Base-by-base conservation (phyloP, 2,329 filamentous ascomycete species). In the Phyllosticta paracitricarpa region DNA sequence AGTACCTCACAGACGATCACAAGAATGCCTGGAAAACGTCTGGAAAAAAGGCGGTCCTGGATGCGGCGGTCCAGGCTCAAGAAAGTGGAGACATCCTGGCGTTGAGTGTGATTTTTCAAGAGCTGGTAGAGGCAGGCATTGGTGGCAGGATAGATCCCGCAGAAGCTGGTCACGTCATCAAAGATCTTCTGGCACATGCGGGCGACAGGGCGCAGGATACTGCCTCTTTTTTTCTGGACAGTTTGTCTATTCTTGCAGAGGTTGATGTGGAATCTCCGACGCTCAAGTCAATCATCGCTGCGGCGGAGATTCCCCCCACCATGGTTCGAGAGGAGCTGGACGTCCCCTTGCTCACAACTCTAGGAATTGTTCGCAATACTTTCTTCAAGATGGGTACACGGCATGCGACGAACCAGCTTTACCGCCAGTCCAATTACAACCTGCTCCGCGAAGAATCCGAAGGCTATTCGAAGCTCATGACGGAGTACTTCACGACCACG, bases 361-460 rank as follows among this genome's bases (percentile, higher is more conserved):
- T 97, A 14, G 88, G 89, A 9, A 79, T 99, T 53, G 89, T 96
- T 56, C 84, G 91, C 57, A 85, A 88, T n/a, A 93, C 87, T 5
- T 99, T 97, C 72, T 80, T 83, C 62, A 87, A 87, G 66, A 85
- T 94, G 71, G 88, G 88, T 17, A 91, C 96, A 65, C 87, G 93
- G 61, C 91, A 95, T 70, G 89, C 92, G 56, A 99, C 94, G 7
- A 96, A 97, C 68, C 81, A 94, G 4, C 82, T 99, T 0, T 99
- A 99, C 73, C 88, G 92, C 63, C 94, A 97, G 75, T 91, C 93
- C 14, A 97, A 96, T 73, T 97, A 96, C 79, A 99, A 99, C 69
- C 78, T 99, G 7, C 79, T 99, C 22, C 87, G 94, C 54, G 94
- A 99, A 76, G 94, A 99, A 75, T 91, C 91, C 0, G 94, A 99